phyloP scores from a whole-genome alignment of 1,139 yeast genomes.

The Scheffersomyces illinoinensis region DNA sequence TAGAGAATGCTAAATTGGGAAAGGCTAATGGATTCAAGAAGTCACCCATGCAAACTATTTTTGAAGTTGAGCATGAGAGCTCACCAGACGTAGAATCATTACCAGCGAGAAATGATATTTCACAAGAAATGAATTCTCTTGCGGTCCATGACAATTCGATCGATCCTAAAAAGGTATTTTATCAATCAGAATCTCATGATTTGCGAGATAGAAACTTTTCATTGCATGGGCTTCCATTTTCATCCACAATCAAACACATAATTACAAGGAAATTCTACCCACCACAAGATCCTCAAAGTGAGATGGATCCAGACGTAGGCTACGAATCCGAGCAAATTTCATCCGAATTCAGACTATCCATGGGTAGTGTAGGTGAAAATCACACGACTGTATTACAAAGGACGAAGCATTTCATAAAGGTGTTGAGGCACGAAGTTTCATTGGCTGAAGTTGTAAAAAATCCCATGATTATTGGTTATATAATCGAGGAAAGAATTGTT shows the following conservation, averaged over 20 bases:
- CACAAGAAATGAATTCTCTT: not conserved
- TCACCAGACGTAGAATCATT: not conserved
- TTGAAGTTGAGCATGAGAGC: slow-evolving; percentile 3
- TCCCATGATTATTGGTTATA: slow-evolving; percentile 11
- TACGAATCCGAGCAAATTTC: not conserved
- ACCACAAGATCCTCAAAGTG: not conserved
- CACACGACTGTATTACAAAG: not conserved
- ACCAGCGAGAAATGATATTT: slow-evolving; percentile 3
- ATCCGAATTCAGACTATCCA: not conserved
- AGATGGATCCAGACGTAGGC: not conserved
- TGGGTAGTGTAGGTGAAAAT: not conserved
- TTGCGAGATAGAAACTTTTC: slow-evolving; percentile 9
- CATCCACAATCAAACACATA: slow-evolving; percentile 12
- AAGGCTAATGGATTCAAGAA: slow-evolving; percentile 1
- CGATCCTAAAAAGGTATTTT: not conserved
- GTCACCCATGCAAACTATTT: slow-evolving; percentile 3
- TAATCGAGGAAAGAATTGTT: slow-evolving; percentile 9
- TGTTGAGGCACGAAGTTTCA: slow-evolving; percentile 4
- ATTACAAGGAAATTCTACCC: slow-evolving; percentile 5
- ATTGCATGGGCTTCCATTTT: slow-evolving; percentile 19
- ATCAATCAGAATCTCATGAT: not conserved
- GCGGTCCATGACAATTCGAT: not conserved
- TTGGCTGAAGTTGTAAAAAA: slow-evolving; percentile 12
- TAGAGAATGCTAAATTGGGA: not conserved
- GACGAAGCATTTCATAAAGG: not conserved